These are phyloP conservation scores for Petrea volubilis DNA, from an alignment of 257 asterid genomes.

Conservation along the genomic window DNA sequence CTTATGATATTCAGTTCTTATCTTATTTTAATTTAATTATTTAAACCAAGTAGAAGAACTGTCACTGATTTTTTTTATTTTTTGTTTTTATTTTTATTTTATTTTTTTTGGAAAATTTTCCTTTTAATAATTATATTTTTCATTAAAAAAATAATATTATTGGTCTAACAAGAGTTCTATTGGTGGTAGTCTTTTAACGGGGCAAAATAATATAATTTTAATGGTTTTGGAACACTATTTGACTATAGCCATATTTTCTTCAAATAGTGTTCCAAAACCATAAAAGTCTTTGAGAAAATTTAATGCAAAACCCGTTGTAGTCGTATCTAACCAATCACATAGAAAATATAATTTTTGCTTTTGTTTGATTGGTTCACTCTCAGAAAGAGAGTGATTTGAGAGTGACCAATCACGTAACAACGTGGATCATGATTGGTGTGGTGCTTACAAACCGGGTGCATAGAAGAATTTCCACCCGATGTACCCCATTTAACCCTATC, in stretches of 20 bases:
- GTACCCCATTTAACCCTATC: background rate
- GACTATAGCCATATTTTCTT: too few species aligned
- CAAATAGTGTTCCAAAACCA: background rate
- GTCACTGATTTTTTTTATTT: too few species aligned
- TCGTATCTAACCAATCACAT: background rate
- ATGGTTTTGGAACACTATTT: constrained; percentile 1
- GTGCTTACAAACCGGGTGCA: background rate
- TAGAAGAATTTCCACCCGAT: background rate
- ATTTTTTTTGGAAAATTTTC: too few species aligned
- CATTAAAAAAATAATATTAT: background rate
- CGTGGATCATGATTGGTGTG: background rate
- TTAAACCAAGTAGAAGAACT: too few species aligned
- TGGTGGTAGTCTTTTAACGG: constrained; percentile 15
- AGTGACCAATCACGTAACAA: background rate
- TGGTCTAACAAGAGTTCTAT: constrained; percentile 14
- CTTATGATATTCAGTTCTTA: too few species aligned
- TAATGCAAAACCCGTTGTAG: background rate
- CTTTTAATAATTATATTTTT: background rate
- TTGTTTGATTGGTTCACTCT: background rate
- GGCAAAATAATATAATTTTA: constrained; percentile 18
- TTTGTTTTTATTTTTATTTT: too few species aligned
- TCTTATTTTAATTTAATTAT: too few species aligned
- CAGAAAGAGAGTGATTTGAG: too few species aligned
- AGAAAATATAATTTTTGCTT: background rate
- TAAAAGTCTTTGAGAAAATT: background rate